A percentile compares a stretch with the other conserved stretches of the same genome.
Conservation (phyloP, 2,329 filamentous ascomycete species). For the Dissoconium aciculare region DNA sequence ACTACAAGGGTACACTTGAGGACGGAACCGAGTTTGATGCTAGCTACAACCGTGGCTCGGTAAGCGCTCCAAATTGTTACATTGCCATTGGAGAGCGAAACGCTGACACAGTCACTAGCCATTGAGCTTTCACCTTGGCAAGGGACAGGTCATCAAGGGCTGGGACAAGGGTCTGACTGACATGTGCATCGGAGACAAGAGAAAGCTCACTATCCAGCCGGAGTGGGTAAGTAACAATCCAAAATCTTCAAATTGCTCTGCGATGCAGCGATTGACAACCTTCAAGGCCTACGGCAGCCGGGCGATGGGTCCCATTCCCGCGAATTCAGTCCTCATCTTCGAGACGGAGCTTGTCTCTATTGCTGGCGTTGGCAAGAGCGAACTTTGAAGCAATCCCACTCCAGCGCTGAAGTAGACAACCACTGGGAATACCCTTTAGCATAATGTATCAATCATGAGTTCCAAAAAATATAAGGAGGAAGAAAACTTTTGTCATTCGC, state of each 20-base stretch:
- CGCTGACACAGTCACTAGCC: no score
- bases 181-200: slow-evolving; percentile 96
- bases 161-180: slow-evolving; percentile 86
- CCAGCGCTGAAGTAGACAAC: no score
- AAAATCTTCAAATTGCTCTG: no score
- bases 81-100: no score
- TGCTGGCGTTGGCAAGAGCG: slow-evolving; percentile 44
- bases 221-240: slow-evolving; percentile 65
- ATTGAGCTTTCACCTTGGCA: slow-evolving; percentile 67
- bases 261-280: no score
- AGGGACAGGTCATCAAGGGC: slow-evolving; percentile 83
- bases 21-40: slow-evolving; percentile 40
- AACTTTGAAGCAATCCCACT: no score
- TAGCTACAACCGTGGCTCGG: slow-evolving; percentile 1
- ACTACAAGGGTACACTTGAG: slow-evolving; percentile 74
- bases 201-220: slow-evolving; percentile 76
- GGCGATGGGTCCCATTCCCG: slow-evolving; percentile 72
- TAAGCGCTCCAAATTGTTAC: no score
- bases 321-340: slow-evolving; percentile 70
- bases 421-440: no score
- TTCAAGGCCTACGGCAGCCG: slow-evolving; percentile 58
- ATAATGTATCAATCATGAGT: no score
- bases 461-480: no score
- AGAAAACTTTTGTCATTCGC: no score
- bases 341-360: slow-evolving; percentile 83